Conservation (phyloP, 257 asterid genomes). For the Voacanga thouarsii region DNA sequence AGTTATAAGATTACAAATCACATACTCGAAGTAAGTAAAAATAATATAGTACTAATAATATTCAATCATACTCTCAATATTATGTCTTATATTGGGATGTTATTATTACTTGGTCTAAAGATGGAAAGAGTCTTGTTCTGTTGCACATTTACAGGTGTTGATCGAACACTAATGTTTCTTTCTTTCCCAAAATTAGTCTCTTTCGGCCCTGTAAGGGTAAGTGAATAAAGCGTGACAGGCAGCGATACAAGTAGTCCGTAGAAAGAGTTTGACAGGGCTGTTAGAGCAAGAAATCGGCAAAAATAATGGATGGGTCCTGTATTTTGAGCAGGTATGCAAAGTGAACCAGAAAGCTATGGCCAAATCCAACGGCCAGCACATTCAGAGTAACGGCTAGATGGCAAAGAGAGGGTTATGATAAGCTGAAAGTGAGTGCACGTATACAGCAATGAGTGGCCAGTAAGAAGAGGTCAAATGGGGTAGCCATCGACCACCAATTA, state of each 20-base stretch:
- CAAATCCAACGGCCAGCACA: conserved; percentile 4
- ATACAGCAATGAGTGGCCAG: background rate
- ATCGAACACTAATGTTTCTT: background rate
- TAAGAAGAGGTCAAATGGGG: conserved; percentile 14
- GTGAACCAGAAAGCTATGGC: background rate
- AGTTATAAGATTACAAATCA: too few species aligned
- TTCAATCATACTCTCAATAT: too few species aligned
- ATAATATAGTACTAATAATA: too few species aligned
- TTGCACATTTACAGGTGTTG: background rate
- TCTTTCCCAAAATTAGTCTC: background rate
- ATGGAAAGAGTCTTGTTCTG: background rate
- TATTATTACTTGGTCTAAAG: background rate
- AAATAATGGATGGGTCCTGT: background rate
- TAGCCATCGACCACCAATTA: conserved; percentile 12
- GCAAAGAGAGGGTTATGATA: conserved; percentile 7
- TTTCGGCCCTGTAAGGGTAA: background rate
- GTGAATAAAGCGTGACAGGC: background rate
- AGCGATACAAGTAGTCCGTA: background rate
- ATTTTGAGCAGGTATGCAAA: background rate
- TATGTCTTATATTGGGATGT: too few species aligned
- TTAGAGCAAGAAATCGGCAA: background rate
- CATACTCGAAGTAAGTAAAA: too few species aligned
- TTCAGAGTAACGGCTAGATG: conserved; percentile 16
- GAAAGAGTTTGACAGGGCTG: background rate
- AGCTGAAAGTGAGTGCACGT: conserved; percentile 26